Conservation (phyloP, 495 filamentous ascomycete genomes). For the Polyplosphaeria fusca region DNA sequence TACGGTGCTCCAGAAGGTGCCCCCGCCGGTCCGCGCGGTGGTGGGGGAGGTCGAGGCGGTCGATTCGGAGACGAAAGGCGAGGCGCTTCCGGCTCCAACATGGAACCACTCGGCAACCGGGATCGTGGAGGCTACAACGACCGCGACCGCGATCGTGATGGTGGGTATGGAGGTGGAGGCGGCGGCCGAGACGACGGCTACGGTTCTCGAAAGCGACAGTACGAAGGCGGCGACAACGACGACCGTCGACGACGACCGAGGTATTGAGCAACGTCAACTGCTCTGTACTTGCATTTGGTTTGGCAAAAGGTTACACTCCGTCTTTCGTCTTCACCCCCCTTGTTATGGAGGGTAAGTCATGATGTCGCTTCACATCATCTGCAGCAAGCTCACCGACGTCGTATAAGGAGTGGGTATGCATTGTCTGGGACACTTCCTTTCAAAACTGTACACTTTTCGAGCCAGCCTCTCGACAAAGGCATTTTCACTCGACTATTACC, state of each 20-base stretch:
- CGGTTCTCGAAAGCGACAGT: conserved; percentile 54
- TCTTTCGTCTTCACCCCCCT: conserved; percentile 1
- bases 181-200: conserved; percentile 60
- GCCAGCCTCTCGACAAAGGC: not conserved
- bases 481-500: not conserved
- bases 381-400: not conserved
- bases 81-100: conserved; percentile 64
- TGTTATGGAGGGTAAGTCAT: conserved; percentile 46
- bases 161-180: conserved; percentile 55
- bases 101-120: conserved; percentile 60
- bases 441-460: not conserved
- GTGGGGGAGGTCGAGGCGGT: conserved; percentile 38
- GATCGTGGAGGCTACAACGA: conserved; percentile 41
- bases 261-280: conserved; percentile 26
- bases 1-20: conserved; percentile 66
- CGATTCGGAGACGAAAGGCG: conserved; percentile 56
- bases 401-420: conserved; percentile 17
- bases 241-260: conserved; percentile 68
- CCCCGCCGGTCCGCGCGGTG: conserved; percentile 73
- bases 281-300: conserved; percentile 34
- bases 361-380: conserved; percentile 32
- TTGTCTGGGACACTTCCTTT: not conserved
- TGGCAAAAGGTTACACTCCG: conserved; percentile 35
- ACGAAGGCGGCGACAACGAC: conserved; percentile 64
- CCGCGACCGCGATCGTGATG: conserved; percentile 47